Evolutionary conservation across 208 protist species (phyloP).

Genomic region (Trypanosoma theileri): DNA sequence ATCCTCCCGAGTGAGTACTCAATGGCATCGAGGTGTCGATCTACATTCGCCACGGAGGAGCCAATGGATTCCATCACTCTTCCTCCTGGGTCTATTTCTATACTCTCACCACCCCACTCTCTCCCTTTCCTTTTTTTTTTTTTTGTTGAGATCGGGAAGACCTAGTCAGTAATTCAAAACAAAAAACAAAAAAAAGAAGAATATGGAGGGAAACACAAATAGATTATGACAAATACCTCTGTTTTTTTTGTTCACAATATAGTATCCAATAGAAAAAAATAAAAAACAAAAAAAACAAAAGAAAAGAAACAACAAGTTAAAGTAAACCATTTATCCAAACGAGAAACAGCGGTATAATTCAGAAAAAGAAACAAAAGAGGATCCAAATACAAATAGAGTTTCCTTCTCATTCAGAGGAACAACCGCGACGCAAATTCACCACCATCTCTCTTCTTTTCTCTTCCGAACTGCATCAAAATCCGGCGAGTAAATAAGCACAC

Average conservation of each 20-base stretch:
- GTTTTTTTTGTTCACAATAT: not conserved
- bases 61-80: conserved; percentile 3
- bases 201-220: not conserved
- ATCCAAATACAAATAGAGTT: too few species aligned
- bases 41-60: conserved; percentile 17
- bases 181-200: not conserved
- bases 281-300: too few species aligned
- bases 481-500: too few species aligned
- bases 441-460: too few species aligned
- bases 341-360: too few species aligned
- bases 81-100: not conserved
- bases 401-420: too few species aligned
- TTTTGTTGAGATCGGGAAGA: too few species aligned
- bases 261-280: not conserved
- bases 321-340: too few species aligned
- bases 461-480: too few species aligned
- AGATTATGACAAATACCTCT: not conserved
- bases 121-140: conserved; percentile 16
- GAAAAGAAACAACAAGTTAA: too few species aligned
- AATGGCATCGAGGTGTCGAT: conserved; percentile 33
- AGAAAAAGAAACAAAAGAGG: too few species aligned
- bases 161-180: not conserved
- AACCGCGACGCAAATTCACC: too few species aligned
- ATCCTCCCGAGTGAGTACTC: conserved; percentile 32
- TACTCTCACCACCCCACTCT: not conserved